These are phyloP conservation scores for Wickerhamiella siamensis DNA, from an alignment of 805 yeast genomes.

Conservation along the genomic window DNA sequence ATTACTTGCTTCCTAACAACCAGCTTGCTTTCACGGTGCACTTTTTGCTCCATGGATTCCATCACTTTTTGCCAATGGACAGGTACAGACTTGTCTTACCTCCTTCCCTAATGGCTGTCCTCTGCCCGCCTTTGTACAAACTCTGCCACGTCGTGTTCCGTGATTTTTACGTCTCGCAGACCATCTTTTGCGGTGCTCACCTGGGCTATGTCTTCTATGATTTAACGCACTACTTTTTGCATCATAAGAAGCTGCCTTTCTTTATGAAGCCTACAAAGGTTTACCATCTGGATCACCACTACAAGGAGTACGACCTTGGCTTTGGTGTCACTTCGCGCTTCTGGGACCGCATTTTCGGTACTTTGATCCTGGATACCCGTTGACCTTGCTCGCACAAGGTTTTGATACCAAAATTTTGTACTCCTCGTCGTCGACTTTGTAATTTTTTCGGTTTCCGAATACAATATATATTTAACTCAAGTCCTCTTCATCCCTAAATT, in stretches of 20 bases:
- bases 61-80: slow-evolving; percentile 97
- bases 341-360: slow-evolving; percentile 88
- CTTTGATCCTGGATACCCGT: slow-evolving; percentile 35
- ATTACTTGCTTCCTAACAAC: slow-evolving; percentile 70
- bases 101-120: slow-evolving; percentile 61
- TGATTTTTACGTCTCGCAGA: slow-evolving; percentile 74
- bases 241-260: slow-evolving; percentile 70
- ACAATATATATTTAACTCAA: not conserved
- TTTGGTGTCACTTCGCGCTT: slow-evolving; percentile 89
- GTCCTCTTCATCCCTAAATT: not conserved
- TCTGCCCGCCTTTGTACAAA: slow-evolving; percentile 69
- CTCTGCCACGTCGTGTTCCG: slow-evolving; percentile 55
- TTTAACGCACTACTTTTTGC: slow-evolving; percentile 84
- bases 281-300: slow-evolving; percentile 93
- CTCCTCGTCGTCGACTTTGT: not conserved
- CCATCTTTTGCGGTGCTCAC: slow-evolving; percentile 91
- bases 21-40: slow-evolving; percentile 64
- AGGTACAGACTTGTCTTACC: slow-evolving; percentile 87
- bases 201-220: slow-evolving; percentile 89
- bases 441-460: not conserved
- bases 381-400: not conserved
- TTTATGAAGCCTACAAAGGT: slow-evolving; percentile 69
- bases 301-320: slow-evolving; percentile 91
- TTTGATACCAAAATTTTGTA: not conserved
- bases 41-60: slow-evolving; percentile 88